Evolutionary conservation across 208 protist species (phyloP), one percentile per base, ranked within the genome.

Genomic region (Trypanosoma conorhini): DNA sequence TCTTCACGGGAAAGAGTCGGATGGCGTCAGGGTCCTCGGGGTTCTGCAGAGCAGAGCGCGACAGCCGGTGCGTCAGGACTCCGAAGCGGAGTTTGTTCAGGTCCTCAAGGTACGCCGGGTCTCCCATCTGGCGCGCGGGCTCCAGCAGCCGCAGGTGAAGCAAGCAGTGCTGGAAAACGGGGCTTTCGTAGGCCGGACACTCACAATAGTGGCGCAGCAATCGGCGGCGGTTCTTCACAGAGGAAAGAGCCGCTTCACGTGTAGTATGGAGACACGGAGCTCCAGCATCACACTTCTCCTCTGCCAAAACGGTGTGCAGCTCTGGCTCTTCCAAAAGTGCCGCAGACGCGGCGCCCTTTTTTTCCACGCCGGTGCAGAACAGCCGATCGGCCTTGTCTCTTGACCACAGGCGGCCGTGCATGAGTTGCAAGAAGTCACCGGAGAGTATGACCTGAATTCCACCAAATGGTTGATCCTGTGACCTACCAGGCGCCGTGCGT

Each of bases 361-460:
- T 51, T n/a, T 75, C 70, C 12, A 68, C 51, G 3, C 51, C 60
- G 0, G 33, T 62, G 22, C 60, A 75, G n/a, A 64, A 31, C 7
- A 75, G 30, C 21, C 62, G n/a, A 4, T 64, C 56, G 5, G 26
- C 1, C 3, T 31, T 31, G 7, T 1, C 21, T 31, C 60, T 46
- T 5, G 30, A 38, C 28, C 55, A 26, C 9, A 42, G 13, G 10
- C 19, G 21, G 22, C 44, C 33, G 22, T 71, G 72, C 30, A 74
- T 83, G 9, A 96, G 80, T 72, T 96, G 89, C 65, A 95, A 74
- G 80, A 96, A 96, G 67, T 96, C 92, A 42, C 92, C 92, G 33
- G 73, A 92, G 3, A 94, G 66, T 72, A 96, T 87, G 8, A 96
- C 40, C 52, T 95, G 92, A 62, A 95, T 85, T 21, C 92, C 92